Conservation (phyloP, 768 basidiomycete species). For the Tylopilus subfusipes region DNA sequence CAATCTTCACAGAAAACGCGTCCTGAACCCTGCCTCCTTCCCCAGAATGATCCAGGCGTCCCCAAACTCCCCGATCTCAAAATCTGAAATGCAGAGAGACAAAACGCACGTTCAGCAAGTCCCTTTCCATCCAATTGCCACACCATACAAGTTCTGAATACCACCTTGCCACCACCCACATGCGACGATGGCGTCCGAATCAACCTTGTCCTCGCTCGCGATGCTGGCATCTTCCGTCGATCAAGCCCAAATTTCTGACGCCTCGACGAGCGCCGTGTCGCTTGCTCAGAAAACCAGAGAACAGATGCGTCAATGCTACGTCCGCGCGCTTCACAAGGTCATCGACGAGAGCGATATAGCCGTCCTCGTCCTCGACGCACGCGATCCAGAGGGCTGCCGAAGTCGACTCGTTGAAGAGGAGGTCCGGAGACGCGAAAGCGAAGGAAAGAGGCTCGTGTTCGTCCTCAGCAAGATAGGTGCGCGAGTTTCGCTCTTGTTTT, state of each 20-base stretch:
- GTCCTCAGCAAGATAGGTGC: constrained; percentile 96
- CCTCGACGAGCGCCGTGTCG: constrained; percentile 34
- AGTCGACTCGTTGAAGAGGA: constrained; percentile 94
- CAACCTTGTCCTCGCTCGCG: constrained; percentile 61
- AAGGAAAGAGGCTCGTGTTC: constrained; percentile 90
- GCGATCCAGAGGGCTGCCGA: constrained; percentile 92
- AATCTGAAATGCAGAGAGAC: constrained; percentile 49
- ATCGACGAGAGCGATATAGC: constrained; percentile 92
- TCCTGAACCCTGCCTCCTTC: not conserved
- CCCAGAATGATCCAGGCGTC: constrained; percentile 79
- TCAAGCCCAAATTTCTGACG: constrained; percentile 1
- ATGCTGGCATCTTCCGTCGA: constrained; percentile 40
- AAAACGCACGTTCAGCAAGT: constrained; percentile 42
- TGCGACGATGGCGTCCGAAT: constrained; percentile 70
- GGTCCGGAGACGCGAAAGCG: constrained; percentile 75
- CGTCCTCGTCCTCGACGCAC: constrained; percentile 85
- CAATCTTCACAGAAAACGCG: constrained; percentile 2
- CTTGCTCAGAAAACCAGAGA: constrained; percentile 54
- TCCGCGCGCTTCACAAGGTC: constrained; percentile 83
- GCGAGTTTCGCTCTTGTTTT: constrained; percentile 15
- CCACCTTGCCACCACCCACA: constrained; percentile 40
- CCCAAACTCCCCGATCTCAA: constrained; percentile 79
- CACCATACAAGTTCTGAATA: not conserved
- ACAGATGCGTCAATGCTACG: constrained; percentile 67
- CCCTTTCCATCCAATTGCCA: not conserved